These are phyloP conservation scores for Annona squamosa DNA, from an alignment of 164 flowering plant genomes.

Conservation along the genomic window DNA sequence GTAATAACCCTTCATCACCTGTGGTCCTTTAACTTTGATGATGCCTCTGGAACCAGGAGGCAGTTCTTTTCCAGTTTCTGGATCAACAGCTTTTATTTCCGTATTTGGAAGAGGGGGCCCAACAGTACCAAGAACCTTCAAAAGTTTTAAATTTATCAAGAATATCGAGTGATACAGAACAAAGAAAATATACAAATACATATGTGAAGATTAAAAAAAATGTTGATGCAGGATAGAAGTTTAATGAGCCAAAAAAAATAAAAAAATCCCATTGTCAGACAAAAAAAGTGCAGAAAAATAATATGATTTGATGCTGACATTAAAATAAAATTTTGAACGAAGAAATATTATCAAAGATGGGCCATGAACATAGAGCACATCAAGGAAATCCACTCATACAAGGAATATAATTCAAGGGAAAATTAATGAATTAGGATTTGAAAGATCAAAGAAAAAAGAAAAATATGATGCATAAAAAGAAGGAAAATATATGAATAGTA, in stretches of 20 bases:
- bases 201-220: not conserved
- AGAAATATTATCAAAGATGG: too few species aligned
- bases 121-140: conserved; percentile 87
- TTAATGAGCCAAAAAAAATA: too few species aligned
- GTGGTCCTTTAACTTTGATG: conserved; percentile 78
- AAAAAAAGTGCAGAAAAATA: not conserved
- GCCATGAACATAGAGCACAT: too few species aligned
- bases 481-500: too few species aligned
- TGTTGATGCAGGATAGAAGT: not conserved
- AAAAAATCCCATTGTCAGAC: not conserved
- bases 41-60: conserved; percentile 74
- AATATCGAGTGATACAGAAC: not conserved
- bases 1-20: conserved; percentile 90
- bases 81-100: conserved; percentile 67
- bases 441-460: too few species aligned
- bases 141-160: conserved; percentile 8
- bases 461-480: too few species aligned
- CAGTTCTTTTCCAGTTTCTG: conserved; percentile 58
- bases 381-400: too few species aligned
- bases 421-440: too few species aligned
- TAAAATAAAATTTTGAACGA: too few species aligned
- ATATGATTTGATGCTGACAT: too few species aligned
- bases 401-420: too few species aligned
- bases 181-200: too few species aligned
- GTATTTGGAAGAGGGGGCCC: conserved; percentile 73